These are phyloP conservation scores for Polytrichum commune DNA, from an alignment of 225 moss, liverwort and hornwort genomes.

Conservation along the genomic window DNA sequence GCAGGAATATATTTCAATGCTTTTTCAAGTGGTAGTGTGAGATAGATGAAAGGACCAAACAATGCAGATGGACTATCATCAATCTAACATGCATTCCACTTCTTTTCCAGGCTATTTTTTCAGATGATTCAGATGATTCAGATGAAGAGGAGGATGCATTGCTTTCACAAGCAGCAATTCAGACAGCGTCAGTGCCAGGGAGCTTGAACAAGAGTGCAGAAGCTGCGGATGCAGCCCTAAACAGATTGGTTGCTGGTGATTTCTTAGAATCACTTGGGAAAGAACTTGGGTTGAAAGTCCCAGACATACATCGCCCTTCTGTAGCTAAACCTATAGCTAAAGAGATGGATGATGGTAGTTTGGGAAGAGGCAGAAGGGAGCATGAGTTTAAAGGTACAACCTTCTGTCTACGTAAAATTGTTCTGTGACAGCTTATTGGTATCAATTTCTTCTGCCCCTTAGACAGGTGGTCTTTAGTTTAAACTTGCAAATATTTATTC, in stretches of 20 bases:
- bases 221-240: slow-evolving; percentile 64
- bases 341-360: slow-evolving; percentile 23
- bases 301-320: slow-evolving; percentile 30
- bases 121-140: slow-evolving; percentile 78
- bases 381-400: slow-evolving; percentile 27
- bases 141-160: slow-evolving; percentile 36
- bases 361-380: slow-evolving; percentile 22
- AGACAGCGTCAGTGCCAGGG: slow-evolving; percentile 13
- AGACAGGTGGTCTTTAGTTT: too few relatives aligned
- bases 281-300: slow-evolving; percentile 82
- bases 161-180: slow-evolving; percentile 20
- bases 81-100: not conserved
- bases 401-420: not conserved
- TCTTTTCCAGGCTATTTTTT: slow-evolving; percentile 76
- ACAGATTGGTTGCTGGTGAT: slow-evolving; percentile 79
- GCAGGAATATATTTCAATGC: too few relatives aligned
- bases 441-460: too few relatives aligned
- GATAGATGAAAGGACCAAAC: too few relatives aligned
- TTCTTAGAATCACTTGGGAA: slow-evolving; percentile 91
- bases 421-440: too few relatives aligned
- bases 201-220: slow-evolving; percentile 51
- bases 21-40: too few relatives aligned
- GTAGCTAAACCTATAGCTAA: slow-evolving; percentile 30
- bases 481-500: too few relatives aligned
- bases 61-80: too few relatives aligned